Evolutionary conservation across 2,329 filamentous ascomycete species (phyloP), one percentile per base, ranked within the genome.

Genomic region (Alternaria conjuncta): DNA sequence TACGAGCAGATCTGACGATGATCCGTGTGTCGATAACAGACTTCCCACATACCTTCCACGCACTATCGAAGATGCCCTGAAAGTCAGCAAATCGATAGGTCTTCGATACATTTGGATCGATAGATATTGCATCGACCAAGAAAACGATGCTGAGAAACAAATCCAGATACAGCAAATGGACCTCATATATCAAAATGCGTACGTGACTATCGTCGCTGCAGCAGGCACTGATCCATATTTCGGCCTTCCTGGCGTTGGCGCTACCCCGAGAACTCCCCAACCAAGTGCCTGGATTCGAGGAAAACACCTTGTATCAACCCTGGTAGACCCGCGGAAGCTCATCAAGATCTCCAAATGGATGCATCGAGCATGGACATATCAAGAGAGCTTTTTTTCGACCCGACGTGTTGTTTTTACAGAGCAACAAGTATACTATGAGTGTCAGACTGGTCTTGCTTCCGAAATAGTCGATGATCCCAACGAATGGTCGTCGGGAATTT

Each of bases 21-120:
- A 21, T 21, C 18, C 7, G n/a, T 32, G 26, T 32, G 5, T 21
- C 0, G 4, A 20, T 0, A 10, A 13, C 1, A 0, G 2, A 15
- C n/a, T 50, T 30, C 25, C 26, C 13, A 15, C 11, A 3, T 15
- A 0, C 26, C 6, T 30, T 4, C 47, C 47, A 21, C 47, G 4
- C 3, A 30, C 26, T 13, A 30, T 50, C n/a, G 26, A 50, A 50
- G 26, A 50, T 10, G 47, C 47, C 2, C 1, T 50, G 2, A 21
- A 30, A 2, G 47, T 6, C 11, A 21, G 25, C 11, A 20, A 21
- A 15, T 1, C 0, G 11, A 26, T 50, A 1, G 47, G 18, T 15
- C n/a, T 50, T 32, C 25, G 6, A 6, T 32, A 50, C 6, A 15
- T 50, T 2, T 50, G 47, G 47, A 21, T 50, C 11, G 47, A 50